Base-by-base conservation (phyloP, 257 asterid species). In the Cruciata laevipes region DNA sequence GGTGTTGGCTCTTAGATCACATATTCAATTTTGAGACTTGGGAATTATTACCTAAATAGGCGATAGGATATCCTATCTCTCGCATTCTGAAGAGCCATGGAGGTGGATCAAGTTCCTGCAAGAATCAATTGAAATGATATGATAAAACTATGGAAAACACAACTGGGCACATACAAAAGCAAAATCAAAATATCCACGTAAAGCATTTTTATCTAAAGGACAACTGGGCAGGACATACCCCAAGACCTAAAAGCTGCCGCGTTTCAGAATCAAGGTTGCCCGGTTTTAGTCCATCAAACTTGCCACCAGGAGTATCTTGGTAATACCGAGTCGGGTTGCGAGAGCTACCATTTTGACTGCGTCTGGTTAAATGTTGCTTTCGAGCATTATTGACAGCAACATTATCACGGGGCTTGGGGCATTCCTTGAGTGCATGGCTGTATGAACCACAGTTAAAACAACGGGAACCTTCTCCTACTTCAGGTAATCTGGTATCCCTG, bases 51-150 rank as follows among this genome's bases (percentile, higher is more conserved):
- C 99, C 99, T 81, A 94, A 73, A 84, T 90, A 90, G 79, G 93
- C 97, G 65, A 93, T 96, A 21, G 97, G 99, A 71, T 94, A 94
- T 71, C 99, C 99, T 66, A 94, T 79, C 84, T 90, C 95, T 69
- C 96, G 85, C 99, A 90, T 94, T 81, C 97, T 83, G 84, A 84
- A 75, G 69, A 94, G 95, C 99, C 99, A 94, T 53, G 99, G 99
- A 73, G 97, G 99, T 71, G 99, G 99, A 79, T 94, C 97, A 69
- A 87, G 81, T 79, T 85, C 97, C 99, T 94, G 75, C 27, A 68
- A 3, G 66, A 69, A 61, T 70, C 18, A 23, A 62, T 44, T 21
- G 24, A 64, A 64, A 64, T 1, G 47, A 31, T 40, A 57, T 20
- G 2, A 42, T 24, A 70, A 65, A n/a, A 51, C 30, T 16, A 59